Evolutionary conservation across 441 rosid genomes (phyloP).

Genomic region (Brassica hybrid): DNA sequence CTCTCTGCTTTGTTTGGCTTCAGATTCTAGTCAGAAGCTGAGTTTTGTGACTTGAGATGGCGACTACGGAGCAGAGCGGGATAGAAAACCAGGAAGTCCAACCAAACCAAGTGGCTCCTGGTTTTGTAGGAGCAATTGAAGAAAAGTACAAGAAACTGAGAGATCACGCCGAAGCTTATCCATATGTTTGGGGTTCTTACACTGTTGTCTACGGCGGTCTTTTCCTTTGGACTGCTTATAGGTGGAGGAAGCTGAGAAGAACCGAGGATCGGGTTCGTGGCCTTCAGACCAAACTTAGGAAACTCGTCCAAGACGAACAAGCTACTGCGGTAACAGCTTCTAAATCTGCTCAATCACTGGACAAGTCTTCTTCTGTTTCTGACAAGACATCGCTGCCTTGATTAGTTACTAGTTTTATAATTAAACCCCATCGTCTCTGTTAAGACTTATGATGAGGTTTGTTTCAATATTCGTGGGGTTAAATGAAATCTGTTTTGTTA

Average conservation of each 20-base stretch:
- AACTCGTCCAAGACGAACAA: constrained; percentile 63
- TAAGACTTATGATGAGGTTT: neutral
- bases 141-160: constrained; percentile 65
- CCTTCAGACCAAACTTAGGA: constrained; percentile 68
- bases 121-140: constrained; percentile 53
- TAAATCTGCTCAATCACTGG: constrained; percentile 41
- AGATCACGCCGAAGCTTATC: constrained; percentile 87
- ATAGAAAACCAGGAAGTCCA: constrained; percentile 46
- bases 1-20: neutral
- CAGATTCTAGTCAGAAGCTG: constrained; percentile 27
- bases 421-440: constrained; percentile 14
- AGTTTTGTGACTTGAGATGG: constrained; percentile 48
- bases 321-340: constrained; percentile 46
- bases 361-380: constrained; percentile 43
- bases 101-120: constrained; percentile 41
- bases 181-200: constrained; percentile 93
- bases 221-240: constrained; percentile 68
- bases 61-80: constrained; percentile 46
- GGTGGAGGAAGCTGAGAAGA: constrained; percentile 88
- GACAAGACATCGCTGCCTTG: constrained; percentile 36
- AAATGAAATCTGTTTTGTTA: constrained; percentile 20
- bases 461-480: constrained; percentile 16
- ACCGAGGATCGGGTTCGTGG: constrained; percentile 88
- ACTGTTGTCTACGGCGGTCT: constrained; percentile 83
- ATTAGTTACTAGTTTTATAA: neutral